Evolutionary conservation across 108 stramenopile species (phyloP).

Genomic region (Bacterosira constricta): DNA sequence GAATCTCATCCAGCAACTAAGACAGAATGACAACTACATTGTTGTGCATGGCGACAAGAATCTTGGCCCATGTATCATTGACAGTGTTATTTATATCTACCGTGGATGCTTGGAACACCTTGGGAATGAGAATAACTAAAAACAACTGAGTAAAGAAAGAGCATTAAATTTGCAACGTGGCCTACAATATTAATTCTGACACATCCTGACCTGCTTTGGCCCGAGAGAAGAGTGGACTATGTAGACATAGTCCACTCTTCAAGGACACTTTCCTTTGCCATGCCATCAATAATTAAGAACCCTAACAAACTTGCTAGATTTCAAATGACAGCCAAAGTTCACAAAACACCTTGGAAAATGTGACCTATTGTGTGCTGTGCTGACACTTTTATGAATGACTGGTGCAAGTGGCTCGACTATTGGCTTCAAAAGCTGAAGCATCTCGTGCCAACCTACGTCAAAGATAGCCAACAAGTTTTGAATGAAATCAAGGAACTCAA

Average conservation of each 20-base stretch:
- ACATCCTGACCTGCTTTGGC: background rate
- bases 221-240: background rate
- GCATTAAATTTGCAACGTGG: too few relatives aligned
- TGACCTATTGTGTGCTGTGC: constrained; percentile 19
- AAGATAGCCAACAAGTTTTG: too few relatives aligned
- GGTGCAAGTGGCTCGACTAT: too few relatives aligned
- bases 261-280: constrained; percentile 1
- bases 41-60: too few relatives aligned
- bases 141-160: background rate
- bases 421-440: constrained; percentile 21
- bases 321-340: constrained; percentile 11
- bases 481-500: background rate
- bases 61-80: constrained; percentile 5
- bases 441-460: too few relatives aligned
- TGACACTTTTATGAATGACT: constrained; percentile 3
- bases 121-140: background rate
- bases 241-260: background rate
- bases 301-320: constrained; percentile 7
- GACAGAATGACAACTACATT: background rate
- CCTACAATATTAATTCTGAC: too few relatives aligned
- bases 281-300: background rate
- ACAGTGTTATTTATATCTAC: background rate
- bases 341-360: too few relatives aligned
- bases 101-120: constrained; percentile 6
- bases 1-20: background rate